phyloP scores from a whole-genome alignment of 2,329 filamentous ascomycete genomes.

The Neoarthrinium moseri region DNA sequence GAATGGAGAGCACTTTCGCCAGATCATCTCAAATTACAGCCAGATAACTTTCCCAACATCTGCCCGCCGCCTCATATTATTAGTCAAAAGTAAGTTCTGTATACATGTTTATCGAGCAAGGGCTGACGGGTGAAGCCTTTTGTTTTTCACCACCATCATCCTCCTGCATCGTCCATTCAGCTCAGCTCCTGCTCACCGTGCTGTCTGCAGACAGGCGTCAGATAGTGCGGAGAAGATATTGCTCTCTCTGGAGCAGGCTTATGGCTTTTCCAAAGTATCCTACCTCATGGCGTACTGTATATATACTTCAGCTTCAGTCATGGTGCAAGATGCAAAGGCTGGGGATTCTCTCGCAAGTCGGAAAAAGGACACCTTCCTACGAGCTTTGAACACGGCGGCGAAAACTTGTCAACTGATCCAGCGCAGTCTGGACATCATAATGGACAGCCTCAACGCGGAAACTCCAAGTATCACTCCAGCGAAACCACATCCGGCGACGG shows the following conservation, averaged over 20 bases:
- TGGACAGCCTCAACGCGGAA: conserved; percentile 13
- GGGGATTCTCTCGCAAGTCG: conserved; percentile 17
- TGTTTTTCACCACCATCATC: conserved; percentile 23
- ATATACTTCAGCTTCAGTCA: conserved; percentile 29
- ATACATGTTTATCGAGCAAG: background rate
- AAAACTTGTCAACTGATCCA: conserved; percentile 25
- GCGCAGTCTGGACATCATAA: conserved; percentile 29
- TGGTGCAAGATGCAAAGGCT: conserved; percentile 25
- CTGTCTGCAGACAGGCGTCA: conserved; percentile 21
- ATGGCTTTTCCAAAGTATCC: conserved; percentile 25
- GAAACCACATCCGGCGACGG: background rate
- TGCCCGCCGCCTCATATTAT: conserved; percentile 2
- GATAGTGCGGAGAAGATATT: conserved; percentile 25
- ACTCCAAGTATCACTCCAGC: background rate
- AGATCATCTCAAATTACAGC: conserved; percentile 3
- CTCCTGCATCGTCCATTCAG: conserved; percentile 25
- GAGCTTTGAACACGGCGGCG: conserved; percentile 20
- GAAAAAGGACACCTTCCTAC: conserved; percentile 25
- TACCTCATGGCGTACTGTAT: conserved; percentile 32
- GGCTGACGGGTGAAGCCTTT: conserved; percentile 11
- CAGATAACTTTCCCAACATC: conserved; percentile 1
- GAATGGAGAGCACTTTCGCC: conserved; percentile 2
- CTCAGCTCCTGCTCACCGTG: conserved; percentile 18
- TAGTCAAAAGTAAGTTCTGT: conserved; percentile 4
- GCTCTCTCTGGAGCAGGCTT: conserved; percentile 24